Base-by-base conservation (phyloP, 208 protist genomes). In the Leishmania tarentolae region DNA sequence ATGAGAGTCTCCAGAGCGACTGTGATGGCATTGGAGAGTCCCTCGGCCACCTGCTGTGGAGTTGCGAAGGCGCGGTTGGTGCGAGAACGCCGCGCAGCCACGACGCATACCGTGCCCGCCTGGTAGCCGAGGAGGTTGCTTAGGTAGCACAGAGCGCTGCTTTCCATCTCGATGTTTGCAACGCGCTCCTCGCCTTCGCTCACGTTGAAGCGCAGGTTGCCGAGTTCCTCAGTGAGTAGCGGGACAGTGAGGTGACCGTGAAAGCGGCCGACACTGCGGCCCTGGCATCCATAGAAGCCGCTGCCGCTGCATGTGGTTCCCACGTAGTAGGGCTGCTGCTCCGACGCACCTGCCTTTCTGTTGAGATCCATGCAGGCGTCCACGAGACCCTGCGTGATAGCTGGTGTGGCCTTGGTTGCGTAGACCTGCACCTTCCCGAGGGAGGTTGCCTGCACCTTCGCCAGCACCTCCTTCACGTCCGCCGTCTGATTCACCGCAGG, bases 81-180 rank as follows among this genome's bases (percentile, higher is more conserved):
- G 57, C 71, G 86, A 13, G 84, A 82, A 61, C 91, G 88, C 42
- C 84, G 84, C 3, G 92, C 90, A 21, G 94, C 69, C 8, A 95
- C 89, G 19, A 89, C 87, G 68, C 92, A 95, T 52, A 93, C 85
- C 42, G 90, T 80, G 40, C 92, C 92, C 1, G 90, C 85, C 76
- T 92, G 81, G 79, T 95, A 95, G 59, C 92, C 92, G 56, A 95
- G 83, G 31, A 92, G 53, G 82, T 85, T 76, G 73, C 86, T 86
- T 24, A 95, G 81, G 84, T 89, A 91, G 83, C 92, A 95, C 47
- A 95, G 83, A 19, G 90, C 52, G 81, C 87, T 92, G 81, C 80
- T 90, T 86, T 95, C 92, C 92, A 95, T 95, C 76, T 95, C 92
- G n/a, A 95, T 87, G 87, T 95, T 95, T 40, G 81, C 85, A 47